A percentile compares a stretch with the other conserved stretches of the same genome.
Conservation (phyloP, 768 basidiomycete genomes). For the Tulasnella sp. region DNA sequence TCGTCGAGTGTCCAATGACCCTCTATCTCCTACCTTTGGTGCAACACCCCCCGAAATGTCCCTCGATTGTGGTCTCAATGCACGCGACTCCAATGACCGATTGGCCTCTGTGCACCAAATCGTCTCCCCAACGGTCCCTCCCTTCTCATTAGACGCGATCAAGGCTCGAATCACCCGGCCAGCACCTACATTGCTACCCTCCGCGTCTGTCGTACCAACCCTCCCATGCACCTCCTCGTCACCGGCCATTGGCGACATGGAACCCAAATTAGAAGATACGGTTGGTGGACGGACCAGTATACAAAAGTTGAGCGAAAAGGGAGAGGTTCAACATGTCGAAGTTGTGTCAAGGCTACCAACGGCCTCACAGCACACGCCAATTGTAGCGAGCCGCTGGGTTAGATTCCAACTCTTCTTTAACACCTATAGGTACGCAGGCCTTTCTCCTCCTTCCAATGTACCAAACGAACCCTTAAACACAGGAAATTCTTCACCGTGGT, state of each 20-base stretch:
- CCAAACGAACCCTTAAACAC: neutral
- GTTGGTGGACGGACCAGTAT: too few species aligned
- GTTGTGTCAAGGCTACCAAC: neutral
- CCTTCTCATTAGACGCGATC: neutral
- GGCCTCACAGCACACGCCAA: neutral
- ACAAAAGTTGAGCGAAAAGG: neutral
- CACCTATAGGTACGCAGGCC: constrained; percentile 6
- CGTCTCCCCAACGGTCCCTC: neutral
- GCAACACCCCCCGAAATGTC: neutral
- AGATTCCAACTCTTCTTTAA: constrained; percentile 11
- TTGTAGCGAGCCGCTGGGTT: neutral
- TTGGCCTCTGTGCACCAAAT: too few species aligned
- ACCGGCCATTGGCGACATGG: too few species aligned
- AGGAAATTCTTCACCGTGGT: constrained; percentile 65
- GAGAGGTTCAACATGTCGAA: constrained; percentile 4
- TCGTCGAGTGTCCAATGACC: constrained; percentile 7
- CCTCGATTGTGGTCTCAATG: too few species aligned
- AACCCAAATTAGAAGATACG: neutral
- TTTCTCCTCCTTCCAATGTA: neutral
- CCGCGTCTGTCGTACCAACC: neutral
- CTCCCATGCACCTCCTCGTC: neutral
- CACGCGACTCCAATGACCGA: too few species aligned
- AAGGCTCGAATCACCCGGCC: neutral
- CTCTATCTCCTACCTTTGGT: constrained; percentile 14
- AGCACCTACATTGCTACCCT: neutral